These are phyloP conservation scores for Candida argentea DNA, from an alignment of 805 yeast species.

Conservation along the genomic window DNA sequence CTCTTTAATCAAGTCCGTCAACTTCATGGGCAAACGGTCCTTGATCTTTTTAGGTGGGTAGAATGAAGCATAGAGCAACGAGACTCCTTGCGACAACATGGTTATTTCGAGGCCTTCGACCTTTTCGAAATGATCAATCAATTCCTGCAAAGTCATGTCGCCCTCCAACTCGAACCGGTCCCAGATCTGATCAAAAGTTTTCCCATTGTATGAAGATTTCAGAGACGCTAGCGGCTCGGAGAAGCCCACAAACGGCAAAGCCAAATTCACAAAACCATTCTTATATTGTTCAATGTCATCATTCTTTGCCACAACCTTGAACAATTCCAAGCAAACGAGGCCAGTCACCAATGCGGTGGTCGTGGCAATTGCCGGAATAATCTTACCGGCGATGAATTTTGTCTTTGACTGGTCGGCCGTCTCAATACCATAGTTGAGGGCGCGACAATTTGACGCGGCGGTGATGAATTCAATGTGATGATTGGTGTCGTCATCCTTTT, in stretches of 20 bases:
- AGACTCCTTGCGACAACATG: slow-evolving; percentile 87
- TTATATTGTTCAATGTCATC: slow-evolving; percentile 75
- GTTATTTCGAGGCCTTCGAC: slow-evolving; percentile 80
- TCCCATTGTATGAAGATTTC: slow-evolving; percentile 69
- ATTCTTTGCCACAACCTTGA: slow-evolving; percentile 76
- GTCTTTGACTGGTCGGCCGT: slow-evolving; percentile 84
- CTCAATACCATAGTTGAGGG: slow-evolving; percentile 81
- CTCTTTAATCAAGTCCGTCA: slow-evolving; percentile 70
- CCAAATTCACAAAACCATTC: slow-evolving; percentile 87
- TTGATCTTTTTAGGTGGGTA: slow-evolving; percentile 84
- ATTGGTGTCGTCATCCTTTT: slow-evolving; percentile 94
- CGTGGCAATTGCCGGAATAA: slow-evolving; percentile 98
- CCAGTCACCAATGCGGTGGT: slow-evolving; percentile 98
- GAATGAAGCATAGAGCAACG: slow-evolving; percentile 85
- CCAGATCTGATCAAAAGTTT: slow-evolving; percentile 85
- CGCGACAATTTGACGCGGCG: slow-evolving; percentile 95
- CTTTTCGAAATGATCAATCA: slow-evolving; percentile 65
- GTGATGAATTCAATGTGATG: slow-evolving; percentile 94
- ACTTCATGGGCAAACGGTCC: slow-evolving; percentile 58
- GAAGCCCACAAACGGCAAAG: slow-evolving; percentile 92
- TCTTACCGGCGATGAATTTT: slow-evolving; percentile 95
- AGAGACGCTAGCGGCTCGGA: slow-evolving; percentile 90
- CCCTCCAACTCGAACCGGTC: slow-evolving; percentile 81
- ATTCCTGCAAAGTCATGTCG: slow-evolving; percentile 62
- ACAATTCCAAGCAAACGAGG: slow-evolving; percentile 80